phyloP scores from a whole-genome alignment of 2,329 filamentous ascomycete species.

The Metarhizium sp. region DNA sequence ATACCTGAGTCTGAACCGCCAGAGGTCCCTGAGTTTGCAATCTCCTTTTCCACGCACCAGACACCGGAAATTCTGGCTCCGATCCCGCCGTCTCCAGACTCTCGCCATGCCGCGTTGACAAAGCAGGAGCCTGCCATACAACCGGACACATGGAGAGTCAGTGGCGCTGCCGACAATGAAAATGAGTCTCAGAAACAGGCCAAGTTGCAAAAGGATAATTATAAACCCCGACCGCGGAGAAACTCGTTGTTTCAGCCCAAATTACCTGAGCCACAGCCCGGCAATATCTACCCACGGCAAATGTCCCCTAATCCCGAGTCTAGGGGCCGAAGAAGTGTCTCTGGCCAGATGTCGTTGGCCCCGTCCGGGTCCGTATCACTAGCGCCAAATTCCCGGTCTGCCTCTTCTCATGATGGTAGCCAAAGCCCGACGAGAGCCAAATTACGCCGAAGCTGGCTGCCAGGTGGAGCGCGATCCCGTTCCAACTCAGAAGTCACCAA shows the following conservation, averaged over 20 bases:
- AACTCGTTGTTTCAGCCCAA: constrained; percentile 21
- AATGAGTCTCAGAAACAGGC: constrained; percentile 12
- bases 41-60: constrained; percentile 9
- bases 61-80: constrained; percentile 20
- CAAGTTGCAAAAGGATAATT: constrained; percentile 23
- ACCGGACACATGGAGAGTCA: not conserved
- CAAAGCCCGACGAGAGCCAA: constrained; percentile 37
- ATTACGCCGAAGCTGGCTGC: constrained; percentile 44
- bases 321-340: constrained; percentile 36
- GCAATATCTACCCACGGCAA: constrained; percentile 16
- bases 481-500: constrained; percentile 34
- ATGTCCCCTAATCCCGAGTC: constrained; percentile 26
- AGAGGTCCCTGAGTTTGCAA: constrained; percentile 13
- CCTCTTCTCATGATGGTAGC: constrained; percentile 21
- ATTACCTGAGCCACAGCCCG: constrained; percentile 11
- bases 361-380: constrained; percentile 1
- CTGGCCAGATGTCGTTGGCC: constrained; percentile 30
- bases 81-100: constrained; percentile 20
- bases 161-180: not conserved
- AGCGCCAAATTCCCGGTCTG: constrained; percentile 19
- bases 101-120: constrained; percentile 13
- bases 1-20: constrained; percentile 10
- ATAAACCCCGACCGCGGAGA: constrained; percentile 19
- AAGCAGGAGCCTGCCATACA: constrained; percentile 12
- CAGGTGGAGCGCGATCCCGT: constrained; percentile 37